phyloP scores from a whole-genome alignment of 768 basidiomycete species.

The Strobilomyces echinocephalus region DNA sequence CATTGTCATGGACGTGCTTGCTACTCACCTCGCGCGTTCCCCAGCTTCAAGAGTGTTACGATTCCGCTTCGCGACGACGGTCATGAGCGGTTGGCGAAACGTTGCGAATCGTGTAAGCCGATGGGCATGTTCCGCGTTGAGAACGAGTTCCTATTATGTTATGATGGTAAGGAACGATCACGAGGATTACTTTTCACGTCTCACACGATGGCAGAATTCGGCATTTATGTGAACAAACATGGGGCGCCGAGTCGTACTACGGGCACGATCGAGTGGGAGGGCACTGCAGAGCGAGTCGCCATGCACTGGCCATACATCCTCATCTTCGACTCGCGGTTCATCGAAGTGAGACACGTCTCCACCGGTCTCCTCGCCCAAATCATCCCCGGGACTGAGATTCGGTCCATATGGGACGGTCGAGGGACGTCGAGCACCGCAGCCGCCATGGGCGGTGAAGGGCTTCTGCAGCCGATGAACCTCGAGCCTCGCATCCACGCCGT shows the following conservation, averaged over 20 bases:
- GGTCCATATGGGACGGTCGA: conserved; percentile 89
- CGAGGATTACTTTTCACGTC: background rate
- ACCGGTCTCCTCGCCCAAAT: conserved; percentile 79
- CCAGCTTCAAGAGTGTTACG: conserved; percentile 80
- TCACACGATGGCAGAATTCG: conserved; percentile 59
- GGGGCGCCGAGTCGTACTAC: conserved; percentile 75
- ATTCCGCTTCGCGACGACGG: conserved; percentile 81
- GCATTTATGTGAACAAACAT: conserved; percentile 86
- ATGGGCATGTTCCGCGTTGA: conserved; percentile 90
- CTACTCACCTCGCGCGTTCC: background rate
- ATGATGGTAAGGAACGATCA: conserved; percentile 57
- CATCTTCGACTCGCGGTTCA: conserved; percentile 84
- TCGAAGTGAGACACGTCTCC: conserved; percentile 82
- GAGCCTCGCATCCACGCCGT: conserved; percentile 86
- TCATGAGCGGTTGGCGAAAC: conserved; percentile 65
- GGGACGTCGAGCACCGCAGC: conserved; percentile 30
- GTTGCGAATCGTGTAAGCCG: conserved; percentile 76
- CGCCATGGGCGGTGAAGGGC: conserved; percentile 31
- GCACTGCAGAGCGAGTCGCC: conserved; percentile 81
- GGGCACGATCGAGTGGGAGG: conserved; percentile 90
- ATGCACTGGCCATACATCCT: conserved; percentile 87
- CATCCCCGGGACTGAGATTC: conserved; percentile 74
- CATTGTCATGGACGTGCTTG: background rate
- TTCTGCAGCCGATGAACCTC: conserved; percentile 45
- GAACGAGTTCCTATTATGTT: conserved; percentile 85